These are phyloP conservation scores for Pisolithus albus DNA, from an alignment of 768 basidiomycete species.

Conservation along the genomic window DNA sequence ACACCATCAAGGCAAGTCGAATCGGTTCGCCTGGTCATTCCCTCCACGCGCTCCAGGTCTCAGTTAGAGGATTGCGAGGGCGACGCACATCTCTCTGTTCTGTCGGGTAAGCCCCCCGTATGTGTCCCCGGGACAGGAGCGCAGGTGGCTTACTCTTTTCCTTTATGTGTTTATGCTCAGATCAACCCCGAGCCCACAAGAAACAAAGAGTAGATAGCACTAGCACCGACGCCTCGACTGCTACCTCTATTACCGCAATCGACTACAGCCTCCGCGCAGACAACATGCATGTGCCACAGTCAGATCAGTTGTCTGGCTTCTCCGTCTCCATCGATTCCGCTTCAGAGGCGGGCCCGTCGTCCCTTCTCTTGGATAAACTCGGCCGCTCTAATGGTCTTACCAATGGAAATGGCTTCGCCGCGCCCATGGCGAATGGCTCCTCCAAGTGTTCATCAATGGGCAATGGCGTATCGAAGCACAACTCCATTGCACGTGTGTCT, in stretches of 20 bases:
- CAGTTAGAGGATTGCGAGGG: constrained; percentile 51
- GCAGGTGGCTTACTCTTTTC: not conserved
- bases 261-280: constrained; percentile 23
- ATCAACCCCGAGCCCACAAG: constrained; percentile 56
- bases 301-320: constrained; percentile 41
- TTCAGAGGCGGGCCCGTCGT: constrained; percentile 50
- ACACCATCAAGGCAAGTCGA: constrained; percentile 21
- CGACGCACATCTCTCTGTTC: constrained; percentile 19
- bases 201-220: constrained; percentile 55
- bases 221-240: constrained; percentile 29
- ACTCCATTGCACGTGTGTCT: constrained; percentile 50
- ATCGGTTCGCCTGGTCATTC: constrained; percentile 43
- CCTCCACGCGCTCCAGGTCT: constrained; percentile 56
- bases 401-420: constrained; percentile 38
- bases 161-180: constrained; percentile 23
- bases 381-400: constrained; percentile 28
- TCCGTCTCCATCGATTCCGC: constrained; percentile 39
- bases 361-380: constrained; percentile 29
- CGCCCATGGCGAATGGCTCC: constrained; percentile 25
- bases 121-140: constrained; percentile 4
- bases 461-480: constrained; percentile 48
- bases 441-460: constrained; percentile 33
- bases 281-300: constrained; percentile 48
- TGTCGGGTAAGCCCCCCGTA: constrained; percentile 18
- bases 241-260: constrained; percentile 19